Conservation (phyloP, 2,329 filamentous ascomycete genomes). For the Alternaria tenuissima region DNA sequence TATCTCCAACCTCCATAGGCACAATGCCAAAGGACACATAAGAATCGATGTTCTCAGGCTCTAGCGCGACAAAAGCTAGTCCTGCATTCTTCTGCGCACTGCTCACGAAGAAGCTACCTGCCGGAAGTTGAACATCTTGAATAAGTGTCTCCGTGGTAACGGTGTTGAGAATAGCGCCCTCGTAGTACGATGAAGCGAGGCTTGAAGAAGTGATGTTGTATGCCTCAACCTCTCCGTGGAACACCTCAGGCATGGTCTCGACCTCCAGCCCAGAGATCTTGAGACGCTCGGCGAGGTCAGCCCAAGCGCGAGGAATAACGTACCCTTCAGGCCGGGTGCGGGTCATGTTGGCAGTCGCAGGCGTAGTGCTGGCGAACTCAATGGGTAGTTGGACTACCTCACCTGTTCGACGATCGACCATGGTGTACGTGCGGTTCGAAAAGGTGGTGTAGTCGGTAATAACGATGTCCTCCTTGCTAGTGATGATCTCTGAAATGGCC, state of each 20-base stretch:
- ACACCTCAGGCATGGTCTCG: constrained; percentile 37
- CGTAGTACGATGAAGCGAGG: constrained; percentile 43
- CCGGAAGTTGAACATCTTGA: constrained; percentile 38
- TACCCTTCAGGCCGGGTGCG: constrained; percentile 45
- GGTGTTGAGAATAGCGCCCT: constrained; percentile 45
- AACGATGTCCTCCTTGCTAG: constrained; percentile 39
- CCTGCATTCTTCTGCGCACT: constrained; percentile 50
- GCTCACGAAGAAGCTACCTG: constrained; percentile 46
- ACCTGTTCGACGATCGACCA: constrained; percentile 45
- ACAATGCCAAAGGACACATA: constrained; percentile 50
- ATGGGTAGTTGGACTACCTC: constrained; percentile 45
- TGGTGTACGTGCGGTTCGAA: constrained; percentile 42
- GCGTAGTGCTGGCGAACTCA: constrained; percentile 47
- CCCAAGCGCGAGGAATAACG: constrained; percentile 48
- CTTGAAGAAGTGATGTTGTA: constrained; percentile 45
- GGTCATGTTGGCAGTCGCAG: constrained; percentile 46
- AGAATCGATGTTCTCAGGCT: constrained; percentile 50
- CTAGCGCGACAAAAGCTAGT: constrained; percentile 48
- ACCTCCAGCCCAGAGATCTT: constrained; percentile 46
- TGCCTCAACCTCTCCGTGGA: constrained; percentile 41
- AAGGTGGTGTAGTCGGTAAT: constrained; percentile 43
- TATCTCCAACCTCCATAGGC: constrained; percentile 46
- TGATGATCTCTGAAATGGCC: constrained; percentile 36
- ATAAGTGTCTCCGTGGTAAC: constrained; percentile 40
- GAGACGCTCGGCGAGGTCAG: constrained; percentile 45